phyloP scores from a whole-genome alignment of 2,329 filamentous ascomycete genomes.

The Periconia macrospinosa region DNA sequence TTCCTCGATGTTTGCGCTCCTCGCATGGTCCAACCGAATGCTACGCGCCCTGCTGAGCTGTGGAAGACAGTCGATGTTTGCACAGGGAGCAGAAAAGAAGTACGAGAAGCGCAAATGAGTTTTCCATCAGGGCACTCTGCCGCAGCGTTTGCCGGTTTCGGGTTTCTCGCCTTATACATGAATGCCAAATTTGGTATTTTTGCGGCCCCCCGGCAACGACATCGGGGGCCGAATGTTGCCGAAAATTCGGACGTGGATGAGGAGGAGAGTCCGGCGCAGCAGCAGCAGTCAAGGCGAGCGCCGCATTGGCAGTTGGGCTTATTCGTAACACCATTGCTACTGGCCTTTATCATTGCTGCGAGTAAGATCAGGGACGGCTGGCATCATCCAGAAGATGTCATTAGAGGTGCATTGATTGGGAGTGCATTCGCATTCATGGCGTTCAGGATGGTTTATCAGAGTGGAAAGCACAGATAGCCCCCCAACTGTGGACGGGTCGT shows the following conservation, averaged over 20 bases:
- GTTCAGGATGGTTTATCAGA: conserved; percentile 63
- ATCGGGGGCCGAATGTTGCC: too few species aligned
- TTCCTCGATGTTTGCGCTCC: conserved; percentile 33
- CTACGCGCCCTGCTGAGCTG: conserved; percentile 1
- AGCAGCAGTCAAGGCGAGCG: conserved; percentile 45
- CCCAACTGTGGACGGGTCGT: conserved; percentile 6
- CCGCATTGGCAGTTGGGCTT: conserved; percentile 69
- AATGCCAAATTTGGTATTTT: conserved; percentile 31
- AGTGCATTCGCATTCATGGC: conserved; percentile 63
- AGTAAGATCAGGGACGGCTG: conserved; percentile 67
- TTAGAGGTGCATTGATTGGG: conserved; percentile 65
- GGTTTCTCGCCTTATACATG: conserved; percentile 31
- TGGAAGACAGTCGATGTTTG: conserved; percentile 21
- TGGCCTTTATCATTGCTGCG: conserved; percentile 65
- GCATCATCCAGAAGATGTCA: conserved; percentile 71
- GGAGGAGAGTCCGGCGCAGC: too few species aligned
- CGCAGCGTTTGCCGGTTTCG: conserved; percentile 37
- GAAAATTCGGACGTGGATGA: too few species aligned
- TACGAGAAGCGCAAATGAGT: conserved; percentile 32
- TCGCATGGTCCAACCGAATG: background rate
- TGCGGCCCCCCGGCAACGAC: too few species aligned
- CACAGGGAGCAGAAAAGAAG: conserved; percentile 6
- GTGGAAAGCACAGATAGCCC: conserved; percentile 18
- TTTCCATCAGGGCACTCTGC: conserved; percentile 34
- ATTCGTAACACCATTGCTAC: conserved; percentile 63